Evolutionary conservation across 441 rosid genomes (phyloP), one percentile per base, ranked within the genome.

Genomic region (Pelargonium cotyledonis): DNA sequence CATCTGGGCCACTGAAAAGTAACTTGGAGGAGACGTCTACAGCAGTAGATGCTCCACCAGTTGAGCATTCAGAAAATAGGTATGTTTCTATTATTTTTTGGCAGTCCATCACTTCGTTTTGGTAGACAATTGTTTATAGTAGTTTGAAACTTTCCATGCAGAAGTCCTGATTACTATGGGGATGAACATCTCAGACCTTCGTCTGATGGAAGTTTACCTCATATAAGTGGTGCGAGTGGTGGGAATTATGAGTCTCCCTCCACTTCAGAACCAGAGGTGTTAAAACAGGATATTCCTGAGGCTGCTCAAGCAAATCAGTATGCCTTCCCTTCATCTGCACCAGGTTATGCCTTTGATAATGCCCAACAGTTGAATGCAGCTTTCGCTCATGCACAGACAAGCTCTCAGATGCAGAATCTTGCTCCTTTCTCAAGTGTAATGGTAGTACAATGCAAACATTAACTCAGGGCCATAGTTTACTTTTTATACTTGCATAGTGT

Each of bases 371-470:
- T 92, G 76, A 83, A 85, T 81, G 75, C 85, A 66, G 78, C 86
- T 70, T 90, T 85, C 74, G 71, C 76, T 68, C 83, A 84, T 18
- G 70, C 78, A 29, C 94, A 90, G 72, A 70, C 87, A 76, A 86
- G 85, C 82, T 76, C 89, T 49, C 97, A 90, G 78, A 73, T 85
- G 81, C 96, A 85, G 79, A 89, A 86, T 80, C 87, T 85, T 70
- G 78, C 84, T 71, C 82, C 85, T 47, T 88, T 95, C 77, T 80
- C 98, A 58, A 88, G 79, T 79, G 89, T 87, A 72, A 87, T 88
- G 99, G 98, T 95, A 86, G 76, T 72, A 63, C 55, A 66, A 23
- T 41, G 64, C 58, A 16, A 16, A 55, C 23, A 55, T 4, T 55
- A 16, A 7, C 15, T 8, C 21, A 16, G 8, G 9, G 23, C 23